phyloP scores from a whole-genome alignment of 2,329 filamentous ascomycete species.

The Clonostachys byssicola region DNA sequence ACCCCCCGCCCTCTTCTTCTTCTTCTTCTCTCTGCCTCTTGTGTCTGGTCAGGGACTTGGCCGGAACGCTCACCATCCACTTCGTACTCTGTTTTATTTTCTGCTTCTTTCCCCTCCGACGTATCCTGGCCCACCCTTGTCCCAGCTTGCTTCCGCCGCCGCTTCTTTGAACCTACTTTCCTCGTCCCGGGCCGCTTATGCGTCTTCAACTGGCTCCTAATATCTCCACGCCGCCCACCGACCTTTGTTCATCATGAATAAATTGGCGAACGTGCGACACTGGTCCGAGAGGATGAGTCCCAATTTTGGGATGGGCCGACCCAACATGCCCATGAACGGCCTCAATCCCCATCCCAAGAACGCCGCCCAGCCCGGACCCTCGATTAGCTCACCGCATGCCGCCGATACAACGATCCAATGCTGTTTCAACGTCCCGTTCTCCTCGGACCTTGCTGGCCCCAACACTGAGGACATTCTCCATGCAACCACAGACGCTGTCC shows the following conservation, averaged over 20 bases:
- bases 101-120: conserved; percentile 16
- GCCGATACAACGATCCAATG: conserved; percentile 81
- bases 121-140: conserved; percentile 11
- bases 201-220: conserved; percentile 21
- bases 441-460: conserved; percentile 85
- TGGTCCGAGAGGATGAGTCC: conserved; percentile 68
- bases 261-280: conserved; percentile 68
- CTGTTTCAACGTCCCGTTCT: conserved; percentile 96
- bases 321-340: conserved; percentile 48
- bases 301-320: conserved; percentile 61
- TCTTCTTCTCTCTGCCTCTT: conserved; percentile 6
- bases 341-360: conserved; percentile 57
- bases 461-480: conserved; percentile 94
- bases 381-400: conserved; percentile 63
- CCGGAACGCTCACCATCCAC: not conserved
- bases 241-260: conserved; percentile 54
- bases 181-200: conserved; percentile 31
- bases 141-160: conserved; percentile 9
- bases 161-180: conserved; percentile 14
- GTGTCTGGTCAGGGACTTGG: conserved; percentile 1
- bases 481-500: conserved; percentile 80
- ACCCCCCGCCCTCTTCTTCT: conserved; percentile 13
- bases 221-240: conserved; percentile 18
- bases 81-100: conserved; percentile 7
- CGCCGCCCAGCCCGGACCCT: conserved; percentile 43